Percentiles rank a stretch among this genome's conserved stretches.
These are phyloP conservation scores for Auriscalpium vulgare DNA, from an alignment of 768 basidiomycete genomes.

Conservation along the genomic window DNA sequence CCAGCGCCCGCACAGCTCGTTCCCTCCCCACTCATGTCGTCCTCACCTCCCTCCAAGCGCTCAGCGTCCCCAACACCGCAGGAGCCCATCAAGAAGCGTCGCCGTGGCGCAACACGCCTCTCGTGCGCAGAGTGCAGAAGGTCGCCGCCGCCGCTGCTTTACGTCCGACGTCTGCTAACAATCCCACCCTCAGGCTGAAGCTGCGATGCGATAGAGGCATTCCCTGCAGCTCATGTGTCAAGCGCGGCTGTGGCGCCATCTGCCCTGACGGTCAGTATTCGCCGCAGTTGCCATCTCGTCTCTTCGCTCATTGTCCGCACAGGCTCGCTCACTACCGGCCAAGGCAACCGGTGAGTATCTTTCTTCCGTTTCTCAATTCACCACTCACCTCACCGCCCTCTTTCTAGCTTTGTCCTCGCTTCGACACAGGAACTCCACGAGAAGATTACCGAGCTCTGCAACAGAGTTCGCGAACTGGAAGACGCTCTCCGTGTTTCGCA, in stretches of 20 bases:
- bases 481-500: conserved; percentile 60
- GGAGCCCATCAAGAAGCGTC: conserved; percentile 39
- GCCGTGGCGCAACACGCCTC: conserved; percentile 60
- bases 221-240: conserved; percentile 75
- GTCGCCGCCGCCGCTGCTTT: conserved; percentile 25
- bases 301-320: conserved; percentile 9
- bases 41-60: conserved; percentile 18
- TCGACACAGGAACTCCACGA: conserved; percentile 78
- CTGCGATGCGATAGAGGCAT: conserved; percentile 68
- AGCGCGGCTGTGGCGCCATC: conserved; percentile 73
- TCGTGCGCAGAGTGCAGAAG: conserved; percentile 78
- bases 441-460: conserved; percentile 68
- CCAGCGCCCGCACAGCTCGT: conserved; percentile 19
- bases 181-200: conserved; percentile 39
- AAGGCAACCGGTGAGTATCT: conserved; percentile 62
- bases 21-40: conserved; percentile 18
- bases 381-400: conserved; percentile 2
- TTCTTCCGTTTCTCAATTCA: neutral
- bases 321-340: conserved; percentile 77
- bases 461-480: conserved; percentile 70
- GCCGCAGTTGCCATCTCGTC: neutral
- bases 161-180: conserved; percentile 5
- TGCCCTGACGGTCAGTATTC: conserved; percentile 60
- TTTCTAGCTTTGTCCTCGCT: conserved; percentile 62
- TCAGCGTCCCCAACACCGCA: conserved; percentile 21